These are phyloP conservation scores for Hygrophila difformis DNA, from an alignment of 257 asterid genomes.

Conservation along the genomic window DNA sequence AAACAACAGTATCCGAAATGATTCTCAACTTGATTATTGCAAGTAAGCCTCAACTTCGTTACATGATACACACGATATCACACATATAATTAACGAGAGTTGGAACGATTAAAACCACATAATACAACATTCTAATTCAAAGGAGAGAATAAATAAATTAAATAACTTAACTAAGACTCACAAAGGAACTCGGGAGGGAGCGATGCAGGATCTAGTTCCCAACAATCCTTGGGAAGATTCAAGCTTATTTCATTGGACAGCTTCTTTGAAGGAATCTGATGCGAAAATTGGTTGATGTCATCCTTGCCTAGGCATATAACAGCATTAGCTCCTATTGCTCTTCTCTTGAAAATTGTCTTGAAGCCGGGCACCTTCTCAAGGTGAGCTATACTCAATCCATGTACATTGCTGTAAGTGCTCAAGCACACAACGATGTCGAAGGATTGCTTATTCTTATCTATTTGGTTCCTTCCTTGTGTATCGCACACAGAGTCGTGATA, in stretches of 20 bases:
- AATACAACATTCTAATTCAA: neutral
- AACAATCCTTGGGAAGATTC: constrained; percentile 62
- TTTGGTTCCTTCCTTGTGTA: constrained; percentile 19
- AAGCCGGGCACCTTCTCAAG: constrained; percentile 69
- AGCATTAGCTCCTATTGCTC: constrained; percentile 52
- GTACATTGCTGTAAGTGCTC: constrained; percentile 49
- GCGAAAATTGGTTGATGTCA: constrained; percentile 50
- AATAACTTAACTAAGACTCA: neutral
- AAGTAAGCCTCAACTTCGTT: too few relatives aligned
- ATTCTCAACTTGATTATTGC: too few relatives aligned
- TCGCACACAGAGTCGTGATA: constrained; percentile 17
- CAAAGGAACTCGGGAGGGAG: neutral
- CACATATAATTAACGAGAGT: too few relatives aligned
- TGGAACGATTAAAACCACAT: too few relatives aligned
- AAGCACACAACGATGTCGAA: constrained; percentile 47
- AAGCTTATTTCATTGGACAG: constrained; percentile 60
- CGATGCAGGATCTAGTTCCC: constrained; percentile 72
- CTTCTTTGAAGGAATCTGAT: constrained; percentile 76
- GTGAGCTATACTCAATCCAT: constrained; percentile 66
- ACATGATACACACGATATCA: too few relatives aligned
- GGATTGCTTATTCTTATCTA: constrained; percentile 20
- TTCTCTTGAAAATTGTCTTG: constrained; percentile 65
- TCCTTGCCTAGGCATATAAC: constrained; percentile 36
- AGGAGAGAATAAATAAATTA: neutral
- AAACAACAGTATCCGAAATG: too few relatives aligned